Percentiles rank a stretch among this genome's conserved stretches.
Evolutionary conservation across 371 early-diverging fungal species (phyloP).

Genomic region (Syncephalis plumigaleata): DNA sequence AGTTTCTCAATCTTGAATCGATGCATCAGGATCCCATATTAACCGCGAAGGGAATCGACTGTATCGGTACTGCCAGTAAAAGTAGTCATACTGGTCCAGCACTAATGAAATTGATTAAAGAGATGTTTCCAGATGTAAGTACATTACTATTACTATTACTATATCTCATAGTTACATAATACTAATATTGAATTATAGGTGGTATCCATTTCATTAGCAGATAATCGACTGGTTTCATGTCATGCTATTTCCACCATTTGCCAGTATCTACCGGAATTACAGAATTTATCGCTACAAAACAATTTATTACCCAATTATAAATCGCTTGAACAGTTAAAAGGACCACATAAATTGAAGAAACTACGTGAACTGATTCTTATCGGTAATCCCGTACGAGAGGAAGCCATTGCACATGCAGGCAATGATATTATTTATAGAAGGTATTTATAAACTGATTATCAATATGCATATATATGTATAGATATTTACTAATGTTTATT

Average conservation of each 20-base stretch:
- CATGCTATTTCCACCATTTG: not conserved
- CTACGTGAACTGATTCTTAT: not conserved
- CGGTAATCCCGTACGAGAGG: not conserved
- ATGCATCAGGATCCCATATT: not conserved
- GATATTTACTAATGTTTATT: too few relatives aligned
- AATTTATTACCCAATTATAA: not conserved
- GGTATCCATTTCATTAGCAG: not conserved
- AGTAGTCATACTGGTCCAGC: not conserved
- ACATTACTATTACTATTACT: not conserved
- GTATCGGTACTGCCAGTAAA: not conserved
- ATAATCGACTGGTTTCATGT: not conserved
- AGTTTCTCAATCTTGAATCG: not conserved
- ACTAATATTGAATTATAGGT: not conserved
- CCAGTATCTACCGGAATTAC: not conserved
- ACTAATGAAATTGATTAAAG: not conserved
- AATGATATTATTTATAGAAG: not conserved
- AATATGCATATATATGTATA: too few relatives aligned
- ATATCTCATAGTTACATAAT: not conserved
- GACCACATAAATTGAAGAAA: not conserved
- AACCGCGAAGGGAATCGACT: not conserved
- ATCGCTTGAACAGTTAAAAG: not conserved
- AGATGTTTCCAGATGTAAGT: constrained; percentile 1
- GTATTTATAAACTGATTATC: not conserved
- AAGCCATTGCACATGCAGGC: not conserved
- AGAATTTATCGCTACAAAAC: not conserved